These are phyloP conservation scores for Paramecium caudatum DNA, from an alignment of 73 alveolate genomes.

Conservation along the genomic window DNA sequence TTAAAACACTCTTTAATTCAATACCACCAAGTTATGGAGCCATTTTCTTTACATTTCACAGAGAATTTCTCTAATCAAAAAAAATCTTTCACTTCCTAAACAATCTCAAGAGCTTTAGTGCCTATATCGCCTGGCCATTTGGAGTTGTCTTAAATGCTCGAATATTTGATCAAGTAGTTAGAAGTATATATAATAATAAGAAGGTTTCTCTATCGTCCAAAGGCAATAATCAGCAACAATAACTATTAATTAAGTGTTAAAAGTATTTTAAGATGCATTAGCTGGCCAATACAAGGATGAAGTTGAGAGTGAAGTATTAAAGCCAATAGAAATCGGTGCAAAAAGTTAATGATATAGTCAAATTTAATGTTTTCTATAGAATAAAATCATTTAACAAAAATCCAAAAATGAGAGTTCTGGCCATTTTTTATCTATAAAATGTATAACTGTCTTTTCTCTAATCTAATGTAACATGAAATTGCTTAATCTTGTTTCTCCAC, in stretches of 20 bases:
- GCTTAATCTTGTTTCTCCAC: constrained; percentile 85
- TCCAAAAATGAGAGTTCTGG: constrained; percentile 82
- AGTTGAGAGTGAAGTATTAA: neutral
- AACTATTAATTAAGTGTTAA: neutral
- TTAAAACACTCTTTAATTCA: neutral
- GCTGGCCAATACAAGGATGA: constrained; percentile 13
- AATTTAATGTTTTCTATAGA: constrained; percentile 69
- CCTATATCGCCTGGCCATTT: constrained; percentile 7
- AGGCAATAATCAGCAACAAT: constrained; percentile 33
- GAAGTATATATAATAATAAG: neutral
- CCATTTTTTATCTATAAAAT: constrained; percentile 82
- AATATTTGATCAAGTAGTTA: constrained; percentile 14
- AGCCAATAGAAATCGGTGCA: constrained; percentile 9
- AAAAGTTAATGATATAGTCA: too few species aligned
- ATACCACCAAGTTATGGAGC: constrained; percentile 26
- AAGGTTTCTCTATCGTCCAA: constrained; percentile 23
- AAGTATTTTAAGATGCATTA: neutral
- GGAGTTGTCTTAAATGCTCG: neutral
- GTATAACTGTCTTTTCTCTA: constrained; percentile 77
- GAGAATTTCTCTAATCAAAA: neutral
- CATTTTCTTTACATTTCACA: neutral
- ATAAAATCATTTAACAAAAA: constrained; percentile 79
- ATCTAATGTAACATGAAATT: constrained; percentile 81
- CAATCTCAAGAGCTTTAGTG: neutral
- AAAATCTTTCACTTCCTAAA: neutral